A percentile compares a stretch with the other conserved stretches of the same genome.
Conservation (phyloP, 2,329 filamentous ascomycete species). For the Nemania sp. region DNA sequence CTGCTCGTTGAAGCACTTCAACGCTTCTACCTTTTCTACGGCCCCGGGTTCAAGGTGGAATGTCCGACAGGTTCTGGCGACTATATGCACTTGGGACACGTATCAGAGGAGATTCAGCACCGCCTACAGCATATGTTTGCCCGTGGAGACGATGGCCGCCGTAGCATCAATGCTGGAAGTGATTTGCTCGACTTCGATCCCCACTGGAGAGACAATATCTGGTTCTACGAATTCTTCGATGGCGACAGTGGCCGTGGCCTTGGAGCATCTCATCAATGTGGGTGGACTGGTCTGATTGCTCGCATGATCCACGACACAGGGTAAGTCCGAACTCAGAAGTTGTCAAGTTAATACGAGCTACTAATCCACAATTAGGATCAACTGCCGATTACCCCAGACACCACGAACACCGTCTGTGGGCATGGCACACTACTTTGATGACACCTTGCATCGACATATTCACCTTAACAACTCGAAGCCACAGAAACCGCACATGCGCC, state of each 20-base stretch:
- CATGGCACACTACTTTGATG: constrained; percentile 95
- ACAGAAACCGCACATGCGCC: constrained; percentile 70
- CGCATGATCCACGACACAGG: constrained; percentile 98
- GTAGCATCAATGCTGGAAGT: constrained; percentile 87
- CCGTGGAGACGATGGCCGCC: constrained; percentile 83
- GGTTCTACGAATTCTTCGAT: constrained; percentile 98
- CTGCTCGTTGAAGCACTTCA: constrained; percentile 93
- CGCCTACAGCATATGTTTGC: constrained; percentile 92
- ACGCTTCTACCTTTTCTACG: constrained; percentile 96
- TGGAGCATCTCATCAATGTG: constrained; percentile 93
- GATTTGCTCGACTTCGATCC: constrained; percentile 91
- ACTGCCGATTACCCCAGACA: constrained; percentile 91
- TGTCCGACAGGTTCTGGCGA: constrained; percentile 94
- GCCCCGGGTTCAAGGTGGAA: constrained; percentile 87
- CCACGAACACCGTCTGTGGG: constrained; percentile 86
- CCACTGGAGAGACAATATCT: constrained; percentile 92
- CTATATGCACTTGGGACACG: constrained; percentile 94
- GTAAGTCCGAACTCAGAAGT: constrained; percentile 64
- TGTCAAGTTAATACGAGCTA: constrained; percentile 14
- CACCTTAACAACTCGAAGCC: constrained; percentile 54
- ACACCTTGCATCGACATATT: constrained; percentile 76
- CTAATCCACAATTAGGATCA: constrained; percentile 72
- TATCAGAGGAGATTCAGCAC: constrained; percentile 95
- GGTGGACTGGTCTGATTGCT: constrained; percentile 95
- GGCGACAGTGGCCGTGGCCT: constrained; percentile 90